Conservation (phyloP, 306 rosid species). For the Cicer bijugum region DNA sequence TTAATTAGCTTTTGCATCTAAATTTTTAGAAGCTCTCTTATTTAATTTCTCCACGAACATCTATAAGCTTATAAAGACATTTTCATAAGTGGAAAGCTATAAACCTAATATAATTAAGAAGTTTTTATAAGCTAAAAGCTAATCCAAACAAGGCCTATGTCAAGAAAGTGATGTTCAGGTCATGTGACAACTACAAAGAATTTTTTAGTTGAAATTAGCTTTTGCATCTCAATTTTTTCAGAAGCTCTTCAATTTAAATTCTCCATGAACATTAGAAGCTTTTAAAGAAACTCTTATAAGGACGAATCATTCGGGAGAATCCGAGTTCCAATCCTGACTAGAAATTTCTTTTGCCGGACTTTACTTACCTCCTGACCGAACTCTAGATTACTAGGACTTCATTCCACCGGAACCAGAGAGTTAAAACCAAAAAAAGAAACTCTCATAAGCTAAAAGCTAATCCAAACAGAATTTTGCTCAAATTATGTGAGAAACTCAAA, state of each 20-base stretch:
- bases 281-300: background rate
- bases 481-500: constrained; percentile 21
- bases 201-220: background rate
- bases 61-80: background rate
- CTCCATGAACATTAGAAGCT: constrained; percentile 8
- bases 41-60: constrained; percentile 1
- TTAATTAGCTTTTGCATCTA: background rate
- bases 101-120: background rate
- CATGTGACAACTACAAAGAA: background rate
- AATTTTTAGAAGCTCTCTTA: background rate
- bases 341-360: background rate
- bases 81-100: background rate
- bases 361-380: no score
- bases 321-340: no score
- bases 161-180: constrained; percentile 9
- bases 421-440: background rate
- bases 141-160: background rate
- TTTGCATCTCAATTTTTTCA: background rate
- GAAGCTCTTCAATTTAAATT: background rate
- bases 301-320: no score
- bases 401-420: no score
- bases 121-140: background rate
- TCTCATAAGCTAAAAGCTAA: background rate
- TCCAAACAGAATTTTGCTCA: background rate
- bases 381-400: no score